phyloP scores from a whole-genome alignment of 78 protist genomes.

The Bigelowiella natans region DNA sequence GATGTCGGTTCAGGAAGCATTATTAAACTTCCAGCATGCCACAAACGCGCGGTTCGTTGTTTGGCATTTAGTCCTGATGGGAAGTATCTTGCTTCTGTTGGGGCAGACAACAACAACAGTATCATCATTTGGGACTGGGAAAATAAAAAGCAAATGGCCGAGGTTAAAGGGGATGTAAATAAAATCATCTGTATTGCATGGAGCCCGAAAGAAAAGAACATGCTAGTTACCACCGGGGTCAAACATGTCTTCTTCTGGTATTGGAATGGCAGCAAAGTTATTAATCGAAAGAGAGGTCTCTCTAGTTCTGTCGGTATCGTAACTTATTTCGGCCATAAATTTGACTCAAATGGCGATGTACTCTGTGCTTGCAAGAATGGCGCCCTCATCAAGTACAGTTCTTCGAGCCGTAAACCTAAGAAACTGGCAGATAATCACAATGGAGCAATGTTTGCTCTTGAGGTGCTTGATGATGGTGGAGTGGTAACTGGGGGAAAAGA shows the following conservation, averaged over 20 bases:
- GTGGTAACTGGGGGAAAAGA: background rate
- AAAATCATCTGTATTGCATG: background rate
- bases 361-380: background rate
- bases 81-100: conserved; percentile 11
- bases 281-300: background rate
- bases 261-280: background rate
- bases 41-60: conserved; percentile 14
- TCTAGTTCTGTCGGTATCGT: background rate
- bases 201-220: background rate
- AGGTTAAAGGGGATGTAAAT: background rate
- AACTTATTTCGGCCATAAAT: background rate
- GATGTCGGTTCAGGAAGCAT: background rate
- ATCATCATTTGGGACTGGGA: conserved; percentile 43
- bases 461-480: background rate
- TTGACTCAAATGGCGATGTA: background rate
- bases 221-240: background rate
- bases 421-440: background rate
- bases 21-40: background rate
- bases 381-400: background rate
- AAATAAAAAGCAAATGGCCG: background rate
- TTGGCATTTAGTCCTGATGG: conserved; percentile 34
- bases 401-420: background rate
- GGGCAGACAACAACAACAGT: conserved; percentile 29
- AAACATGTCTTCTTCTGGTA: background rate
- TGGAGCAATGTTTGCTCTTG: background rate